A percentile compares a stretch with the other conserved stretches of the same genome.
Evolutionary conservation across 306 rosid species (phyloP).

Genomic region (Cyamopsis tetragonoloba): DNA sequence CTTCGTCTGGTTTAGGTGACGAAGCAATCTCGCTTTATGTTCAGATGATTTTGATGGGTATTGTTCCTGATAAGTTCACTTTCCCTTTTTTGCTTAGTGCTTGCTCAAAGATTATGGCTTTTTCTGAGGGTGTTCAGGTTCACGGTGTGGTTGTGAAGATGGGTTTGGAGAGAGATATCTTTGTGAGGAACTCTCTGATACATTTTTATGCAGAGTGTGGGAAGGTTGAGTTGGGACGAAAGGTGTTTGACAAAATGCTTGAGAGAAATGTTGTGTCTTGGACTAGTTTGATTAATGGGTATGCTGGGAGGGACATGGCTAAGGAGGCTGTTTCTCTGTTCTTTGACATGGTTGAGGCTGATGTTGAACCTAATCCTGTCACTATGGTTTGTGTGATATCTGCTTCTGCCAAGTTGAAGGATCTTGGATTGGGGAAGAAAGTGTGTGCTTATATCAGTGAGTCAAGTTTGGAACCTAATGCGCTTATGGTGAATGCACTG

Average conservation of each 20-base stretch:
- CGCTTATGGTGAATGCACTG: slow-evolving; percentile 58
- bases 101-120: slow-evolving; percentile 50
- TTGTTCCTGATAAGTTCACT: slow-evolving; percentile 66
- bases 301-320: slow-evolving; percentile 41
- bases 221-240: slow-evolving; percentile 43
- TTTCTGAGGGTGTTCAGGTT: slow-evolving; percentile 56
- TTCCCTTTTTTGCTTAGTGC: slow-evolving; percentile 65
- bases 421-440: slow-evolving; percentile 51
- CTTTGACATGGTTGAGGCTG: slow-evolving; percentile 60
- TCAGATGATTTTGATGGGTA: slow-evolving; percentile 44
- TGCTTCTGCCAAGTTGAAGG: slow-evolving; percentile 80
- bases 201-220: slow-evolving; percentile 60
- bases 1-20: slow-evolving; percentile 47
- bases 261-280: slow-evolving; percentile 81
- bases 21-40: slow-evolving; percentile 47
- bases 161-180: slow-evolving; percentile 60
- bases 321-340: slow-evolving; percentile 64
- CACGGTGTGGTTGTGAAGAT: slow-evolving; percentile 58
- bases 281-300: slow-evolving; percentile 86
- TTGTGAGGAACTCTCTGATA: slow-evolving; percentile 58
- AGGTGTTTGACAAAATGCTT: slow-evolving; percentile 67
- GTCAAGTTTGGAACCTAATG: slow-evolving; percentile 49
- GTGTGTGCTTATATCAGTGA: slow-evolving; percentile 41
- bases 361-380: slow-evolving; percentile 51
- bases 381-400: slow-evolving; percentile 71